Evolutionary conservation across 2,329 filamentous ascomycete genomes (phyloP).

Genomic region (Pyrenophora seminiperda): DNA sequence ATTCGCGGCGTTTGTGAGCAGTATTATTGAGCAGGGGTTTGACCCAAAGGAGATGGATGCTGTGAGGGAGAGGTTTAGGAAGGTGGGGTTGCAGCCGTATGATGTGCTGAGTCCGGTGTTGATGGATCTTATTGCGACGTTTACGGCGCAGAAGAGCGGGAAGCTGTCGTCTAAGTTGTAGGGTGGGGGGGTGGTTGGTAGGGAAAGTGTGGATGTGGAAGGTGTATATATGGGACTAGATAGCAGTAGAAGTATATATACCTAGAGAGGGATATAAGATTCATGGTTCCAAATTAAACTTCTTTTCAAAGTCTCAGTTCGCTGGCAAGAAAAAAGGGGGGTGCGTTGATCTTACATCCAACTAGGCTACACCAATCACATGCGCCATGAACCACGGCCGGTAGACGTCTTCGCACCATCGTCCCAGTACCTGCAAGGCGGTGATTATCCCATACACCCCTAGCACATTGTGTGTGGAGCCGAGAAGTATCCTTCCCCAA

Average conservation of each 20-base stretch:
- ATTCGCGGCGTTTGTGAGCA: conserved; percentile 71
- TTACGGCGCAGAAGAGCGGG: conserved; percentile 57
- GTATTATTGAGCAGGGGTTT: conserved; percentile 71
- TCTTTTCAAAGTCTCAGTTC: too few species aligned
- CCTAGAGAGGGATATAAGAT: too few species aligned
- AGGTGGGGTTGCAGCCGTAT: conserved; percentile 64
- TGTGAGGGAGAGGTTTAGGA: conserved; percentile 60
- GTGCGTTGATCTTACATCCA: not conserved
- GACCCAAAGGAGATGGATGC: conserved; percentile 60
- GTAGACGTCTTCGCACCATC: conserved; percentile 3
- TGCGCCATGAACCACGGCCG: conserved; percentile 7
- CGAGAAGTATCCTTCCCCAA: conserved; percentile 3
- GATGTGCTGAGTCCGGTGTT: conserved; percentile 65
- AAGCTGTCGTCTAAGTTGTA: conserved; percentile 34
- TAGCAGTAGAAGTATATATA: too few species aligned
- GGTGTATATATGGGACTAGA: too few species aligned
- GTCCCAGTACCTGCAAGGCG: conserved; percentile 7
- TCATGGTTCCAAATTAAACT: too few species aligned
- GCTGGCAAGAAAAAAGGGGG: too few species aligned
- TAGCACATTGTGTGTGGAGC: conserved; percentile 1
- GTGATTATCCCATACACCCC: conserved; percentile 11
- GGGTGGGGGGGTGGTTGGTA: not conserved
- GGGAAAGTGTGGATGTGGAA: too few species aligned
- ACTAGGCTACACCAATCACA: not conserved
- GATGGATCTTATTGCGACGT: conserved; percentile 63